Evolutionary conservation across 1,284 basidiomycete species (phyloP).

Genomic region (Fistulina hepatica): DNA sequence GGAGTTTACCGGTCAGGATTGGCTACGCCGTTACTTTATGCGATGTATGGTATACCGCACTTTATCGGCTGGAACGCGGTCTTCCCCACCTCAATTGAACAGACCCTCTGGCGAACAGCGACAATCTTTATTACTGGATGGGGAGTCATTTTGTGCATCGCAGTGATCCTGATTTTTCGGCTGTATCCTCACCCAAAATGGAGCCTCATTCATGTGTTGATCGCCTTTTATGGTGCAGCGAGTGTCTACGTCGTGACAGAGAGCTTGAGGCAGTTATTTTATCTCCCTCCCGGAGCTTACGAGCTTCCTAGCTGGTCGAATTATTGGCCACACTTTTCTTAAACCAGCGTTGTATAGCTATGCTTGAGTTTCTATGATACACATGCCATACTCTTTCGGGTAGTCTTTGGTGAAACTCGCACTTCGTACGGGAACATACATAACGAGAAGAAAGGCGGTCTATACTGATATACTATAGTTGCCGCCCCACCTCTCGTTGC

Average conservation of each 20-base stretch:
- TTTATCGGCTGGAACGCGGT: conserved; percentile 3
- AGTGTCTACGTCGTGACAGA: conserved; percentile 6
- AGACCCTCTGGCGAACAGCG: neutral
- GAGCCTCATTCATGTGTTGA: neutral
- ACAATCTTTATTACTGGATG: conserved; percentile 1
- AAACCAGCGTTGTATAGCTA: no score
- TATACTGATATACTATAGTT: no score
- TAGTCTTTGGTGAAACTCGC: no score
- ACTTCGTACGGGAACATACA: no score
- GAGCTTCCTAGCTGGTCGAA: conserved; percentile 3
- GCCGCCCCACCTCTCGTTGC: no score
- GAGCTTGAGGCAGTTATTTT: conserved; percentile 1
- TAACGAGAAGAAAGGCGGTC: no score
- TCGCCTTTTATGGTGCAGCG: conserved; percentile 1
- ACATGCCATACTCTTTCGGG: no score
- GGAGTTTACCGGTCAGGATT: conserved; percentile 2
- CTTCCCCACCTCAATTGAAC: neutral
- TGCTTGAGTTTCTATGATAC: no score
- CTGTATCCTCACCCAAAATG: neutral
- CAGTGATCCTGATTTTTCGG: conserved; percentile 2
- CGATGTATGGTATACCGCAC: conserved; percentile 1
- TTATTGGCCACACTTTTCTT: conserved; percentile 5
- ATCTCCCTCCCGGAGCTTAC: conserved; percentile 2
- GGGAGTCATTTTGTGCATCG: conserved; percentile 2
- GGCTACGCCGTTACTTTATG: conserved; percentile 3